Conservation (phyloP, 1,284 basidiomycete genomes). For the Rhodotorula sp. region DNA sequence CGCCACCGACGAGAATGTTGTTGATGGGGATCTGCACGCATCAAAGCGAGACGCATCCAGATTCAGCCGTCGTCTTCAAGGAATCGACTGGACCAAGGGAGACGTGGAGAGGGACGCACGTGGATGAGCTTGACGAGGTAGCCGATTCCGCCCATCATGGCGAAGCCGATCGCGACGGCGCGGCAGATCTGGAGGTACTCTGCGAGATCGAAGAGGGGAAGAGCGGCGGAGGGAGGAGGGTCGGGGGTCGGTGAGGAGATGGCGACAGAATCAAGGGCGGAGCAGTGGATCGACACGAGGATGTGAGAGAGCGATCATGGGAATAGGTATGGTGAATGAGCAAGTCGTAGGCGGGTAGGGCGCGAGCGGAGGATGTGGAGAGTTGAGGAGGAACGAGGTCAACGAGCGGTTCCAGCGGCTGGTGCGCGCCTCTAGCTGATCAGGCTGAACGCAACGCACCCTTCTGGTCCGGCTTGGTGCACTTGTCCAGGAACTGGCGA, state of each 20-base stretch:
- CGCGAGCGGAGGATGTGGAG: not conserved
- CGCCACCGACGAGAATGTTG: constrained; percentile 40
- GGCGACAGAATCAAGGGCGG: too few species aligned
- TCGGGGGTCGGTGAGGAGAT: too few species aligned
- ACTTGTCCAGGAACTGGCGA: constrained; percentile 84
- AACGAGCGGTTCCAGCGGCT: not conserved
- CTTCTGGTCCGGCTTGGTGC: constrained; percentile 94
- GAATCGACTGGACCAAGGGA: too few species aligned
- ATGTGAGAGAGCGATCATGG: too few species aligned
- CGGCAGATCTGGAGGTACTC: constrained; percentile 90
- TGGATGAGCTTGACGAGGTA: constrained; percentile 45
- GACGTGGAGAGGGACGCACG: constrained; percentile 1
- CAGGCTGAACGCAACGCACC: constrained; percentile 59
- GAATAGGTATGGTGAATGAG: too few species aligned
- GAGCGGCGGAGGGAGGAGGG: constrained; percentile 4
- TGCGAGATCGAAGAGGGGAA: constrained; percentile 46
- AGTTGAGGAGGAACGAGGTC: not conserved
- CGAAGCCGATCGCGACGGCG: constrained; percentile 90
- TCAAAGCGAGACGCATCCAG: too few species aligned
- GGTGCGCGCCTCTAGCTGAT: not conserved
- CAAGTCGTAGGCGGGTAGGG: not conserved
- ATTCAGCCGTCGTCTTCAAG: not conserved
- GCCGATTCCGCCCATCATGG: constrained; percentile 86
- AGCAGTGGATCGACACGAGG: too few species aligned
- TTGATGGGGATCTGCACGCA: constrained; percentile 40